Conservation (phyloP, 1,284 basidiomycete genomes). For the Ganoderma leucocontextum region DNA sequence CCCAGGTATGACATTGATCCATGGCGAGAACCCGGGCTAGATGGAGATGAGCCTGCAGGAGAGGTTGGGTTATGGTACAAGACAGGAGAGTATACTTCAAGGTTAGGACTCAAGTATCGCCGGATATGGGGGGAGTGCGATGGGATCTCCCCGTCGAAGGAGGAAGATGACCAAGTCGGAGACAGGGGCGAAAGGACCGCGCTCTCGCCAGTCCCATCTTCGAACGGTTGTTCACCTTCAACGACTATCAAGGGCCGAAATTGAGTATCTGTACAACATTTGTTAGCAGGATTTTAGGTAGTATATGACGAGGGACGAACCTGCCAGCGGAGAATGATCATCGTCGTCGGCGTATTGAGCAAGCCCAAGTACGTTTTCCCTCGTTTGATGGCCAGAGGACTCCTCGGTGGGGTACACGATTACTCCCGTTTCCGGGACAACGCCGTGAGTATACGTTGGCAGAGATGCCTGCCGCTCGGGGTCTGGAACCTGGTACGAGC, state of each 20-base stretch:
- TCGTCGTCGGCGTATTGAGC: not conserved
- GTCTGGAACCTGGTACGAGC: not conserved
- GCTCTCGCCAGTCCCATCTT: not conserved
- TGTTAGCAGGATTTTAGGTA: not conserved
- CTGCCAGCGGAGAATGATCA: not conserved
- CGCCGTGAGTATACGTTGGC: slow-evolving; percentile 14
- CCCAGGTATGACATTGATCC: not conserved
- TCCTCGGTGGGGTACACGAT: slow-evolving; percentile 8
- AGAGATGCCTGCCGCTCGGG: slow-evolving; percentile 10
- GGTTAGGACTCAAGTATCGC: slow-evolving; percentile 3
- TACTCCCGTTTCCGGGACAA: slow-evolving; percentile 12
- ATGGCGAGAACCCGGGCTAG: not conserved
- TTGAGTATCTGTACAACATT: not conserved
- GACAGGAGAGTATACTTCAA: slow-evolving; percentile 2
- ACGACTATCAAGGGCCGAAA: not conserved
- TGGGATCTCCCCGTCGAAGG: not conserved
- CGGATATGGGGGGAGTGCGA: not conserved
- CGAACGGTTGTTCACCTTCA: not conserved
- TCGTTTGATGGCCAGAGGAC: not conserved
- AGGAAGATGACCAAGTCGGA: slow-evolving; percentile 2
- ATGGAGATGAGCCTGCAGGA: not conserved
- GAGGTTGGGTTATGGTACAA: not conserved
- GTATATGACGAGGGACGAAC: not conserved
- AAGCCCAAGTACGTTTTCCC: not conserved
- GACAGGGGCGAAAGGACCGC: not conserved